Percentiles rank a stretch among this genome's conserved stretches.
Conservation (phyloP, 257 asterid genomes). For the Misopates orontium region DNA sequence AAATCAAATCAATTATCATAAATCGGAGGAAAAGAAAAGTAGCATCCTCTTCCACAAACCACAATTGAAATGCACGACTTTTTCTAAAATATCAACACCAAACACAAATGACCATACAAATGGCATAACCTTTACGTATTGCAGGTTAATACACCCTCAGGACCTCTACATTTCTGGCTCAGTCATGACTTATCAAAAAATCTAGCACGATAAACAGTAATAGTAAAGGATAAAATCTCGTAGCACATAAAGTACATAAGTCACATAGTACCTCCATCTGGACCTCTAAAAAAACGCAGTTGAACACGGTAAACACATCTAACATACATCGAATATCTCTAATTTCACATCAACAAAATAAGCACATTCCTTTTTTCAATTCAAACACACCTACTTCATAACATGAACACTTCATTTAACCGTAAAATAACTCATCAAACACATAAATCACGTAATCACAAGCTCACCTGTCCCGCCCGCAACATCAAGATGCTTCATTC, state of each 20-base stretch:
- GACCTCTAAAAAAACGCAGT: slow-evolving; percentile 2
- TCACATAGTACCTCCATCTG: neutral
- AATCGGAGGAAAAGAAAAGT: slow-evolving; percentile 1
- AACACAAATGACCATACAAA: slow-evolving; percentile 17
- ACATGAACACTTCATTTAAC: neutral
- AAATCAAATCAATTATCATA: neutral
- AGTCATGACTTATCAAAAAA: slow-evolving; percentile 3
- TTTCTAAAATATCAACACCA: neutral
- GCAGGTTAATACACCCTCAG: neutral
- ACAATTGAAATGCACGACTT: too few species aligned
- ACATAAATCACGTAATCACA: slow-evolving; percentile 11
- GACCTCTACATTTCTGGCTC: slow-evolving; percentile 8
- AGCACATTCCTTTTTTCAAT: neutral
- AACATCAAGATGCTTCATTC: slow-evolving; percentile 98
- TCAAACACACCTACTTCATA: neutral
- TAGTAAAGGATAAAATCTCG: neutral
- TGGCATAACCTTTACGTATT: neutral
- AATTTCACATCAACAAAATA: slow-evolving; percentile 14
- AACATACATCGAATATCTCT: neutral
- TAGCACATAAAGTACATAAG: neutral
- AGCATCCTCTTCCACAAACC: slow-evolving; percentile 16
- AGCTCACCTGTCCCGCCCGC: slow-evolving; percentile 96
- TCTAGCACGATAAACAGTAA: neutral
- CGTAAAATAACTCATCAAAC: slow-evolving; percentile 5
- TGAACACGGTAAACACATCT: neutral